Conservation (phyloP, 768 basidiomycete species). For the Psilocybe tampanensis region DNA sequence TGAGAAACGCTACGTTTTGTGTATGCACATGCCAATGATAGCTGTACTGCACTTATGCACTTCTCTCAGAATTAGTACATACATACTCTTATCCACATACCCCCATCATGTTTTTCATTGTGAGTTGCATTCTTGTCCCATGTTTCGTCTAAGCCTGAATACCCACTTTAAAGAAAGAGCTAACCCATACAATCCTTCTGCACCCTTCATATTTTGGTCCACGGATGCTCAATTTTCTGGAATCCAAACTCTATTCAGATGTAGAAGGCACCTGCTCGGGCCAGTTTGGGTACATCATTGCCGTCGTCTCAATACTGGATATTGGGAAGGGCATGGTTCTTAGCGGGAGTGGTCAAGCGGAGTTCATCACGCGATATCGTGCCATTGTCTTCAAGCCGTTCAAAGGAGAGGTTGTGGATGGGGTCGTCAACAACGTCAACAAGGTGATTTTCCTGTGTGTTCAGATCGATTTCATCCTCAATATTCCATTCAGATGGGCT, state of each 20-base stretch:
- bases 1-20: too few species aligned
- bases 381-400: constrained; percentile 99
- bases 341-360: constrained; percentile 91
- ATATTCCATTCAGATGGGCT: constrained; percentile 77
- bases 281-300: constrained; percentile 92
- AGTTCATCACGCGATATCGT: constrained; percentile 92
- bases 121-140: constrained; percentile 33
- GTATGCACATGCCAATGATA: too few species aligned
- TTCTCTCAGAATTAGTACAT: too few species aligned
- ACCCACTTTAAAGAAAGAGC: constrained; percentile 69
- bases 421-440: constrained; percentile 92
- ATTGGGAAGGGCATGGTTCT: constrained; percentile 93
- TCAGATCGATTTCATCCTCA: not conserved
- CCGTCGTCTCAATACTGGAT: constrained; percentile 87
- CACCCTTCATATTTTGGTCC: constrained; percentile 99
- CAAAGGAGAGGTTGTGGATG: constrained; percentile 98
- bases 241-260: constrained; percentile 91
- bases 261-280: constrained; percentile 98
- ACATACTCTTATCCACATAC: not conserved
- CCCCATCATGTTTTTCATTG: constrained; percentile 71
- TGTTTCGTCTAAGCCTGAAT: not conserved
- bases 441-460: constrained; percentile 59
- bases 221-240: constrained; percentile 90
- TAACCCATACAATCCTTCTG: constrained; percentile 95
- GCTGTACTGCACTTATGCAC: too few species aligned